Conservation (phyloP, 805 yeast genomes). For the Teunomyces atbi region DNA sequence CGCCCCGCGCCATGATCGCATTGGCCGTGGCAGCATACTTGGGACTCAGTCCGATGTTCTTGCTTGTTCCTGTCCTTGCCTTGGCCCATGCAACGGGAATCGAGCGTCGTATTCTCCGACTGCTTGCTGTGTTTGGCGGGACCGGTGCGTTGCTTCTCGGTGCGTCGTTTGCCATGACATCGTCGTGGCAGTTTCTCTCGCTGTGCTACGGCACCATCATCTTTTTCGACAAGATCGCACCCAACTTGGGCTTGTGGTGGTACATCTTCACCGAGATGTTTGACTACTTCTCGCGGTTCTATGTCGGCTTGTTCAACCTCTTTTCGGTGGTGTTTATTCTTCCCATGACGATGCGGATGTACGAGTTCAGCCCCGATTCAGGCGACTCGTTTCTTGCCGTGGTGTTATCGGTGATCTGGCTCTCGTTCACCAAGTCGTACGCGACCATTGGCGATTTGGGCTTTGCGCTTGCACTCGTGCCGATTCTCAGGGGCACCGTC, state of each 20-base stretch:
- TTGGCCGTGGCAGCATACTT: constrained; percentile 66
- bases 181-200: constrained; percentile 26
- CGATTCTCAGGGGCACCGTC: constrained; percentile 46
- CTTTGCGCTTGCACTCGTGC: constrained; percentile 34
- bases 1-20: constrained; percentile 44
- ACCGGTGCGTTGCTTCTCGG: constrained; percentile 22
- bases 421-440: constrained; percentile 72
- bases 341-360: constrained; percentile 74
- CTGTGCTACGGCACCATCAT: constrained; percentile 55
- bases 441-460: constrained; percentile 81
- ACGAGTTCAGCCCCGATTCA: constrained; percentile 12
- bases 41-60: constrained; percentile 58
- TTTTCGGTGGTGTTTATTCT: constrained; percentile 63
- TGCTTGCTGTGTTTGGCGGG: constrained; percentile 14
- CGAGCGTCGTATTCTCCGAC: too few species aligned
- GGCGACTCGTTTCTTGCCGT: constrained; percentile 61
- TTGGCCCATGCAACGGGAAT: constrained; percentile 23
- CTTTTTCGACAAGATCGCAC: constrained; percentile 67
- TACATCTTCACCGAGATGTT: constrained; percentile 95
- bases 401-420: constrained; percentile 40
- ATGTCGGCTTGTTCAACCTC: constrained; percentile 77
- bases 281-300: constrained; percentile 81
- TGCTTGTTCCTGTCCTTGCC: constrained; percentile 57
- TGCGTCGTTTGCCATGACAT: constrained; percentile 22
- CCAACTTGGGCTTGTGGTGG: constrained; percentile 98